Conservation (phyloP, 1,284 basidiomycete genomes). For the Vanrija sp. region DNA sequence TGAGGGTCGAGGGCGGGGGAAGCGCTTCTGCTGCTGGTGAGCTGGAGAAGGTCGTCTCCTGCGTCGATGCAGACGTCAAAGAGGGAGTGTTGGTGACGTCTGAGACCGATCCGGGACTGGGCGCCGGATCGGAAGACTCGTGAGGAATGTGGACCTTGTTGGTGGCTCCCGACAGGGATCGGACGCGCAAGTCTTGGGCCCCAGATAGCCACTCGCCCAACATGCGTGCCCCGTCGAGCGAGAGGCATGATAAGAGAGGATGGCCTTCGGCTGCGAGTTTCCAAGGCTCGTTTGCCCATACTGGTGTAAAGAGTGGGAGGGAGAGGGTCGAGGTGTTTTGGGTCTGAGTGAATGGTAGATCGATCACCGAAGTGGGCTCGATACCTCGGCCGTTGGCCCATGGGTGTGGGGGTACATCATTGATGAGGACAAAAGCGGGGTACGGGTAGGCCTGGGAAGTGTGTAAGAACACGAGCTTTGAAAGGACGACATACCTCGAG, state of each 20-base stretch:
- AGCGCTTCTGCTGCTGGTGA: constrained; percentile 3
- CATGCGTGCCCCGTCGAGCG: constrained; percentile 24
- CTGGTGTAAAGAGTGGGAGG: constrained; percentile 19
- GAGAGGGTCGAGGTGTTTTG: not conserved
- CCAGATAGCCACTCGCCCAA: constrained; percentile 38
- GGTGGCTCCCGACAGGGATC: not conserved
- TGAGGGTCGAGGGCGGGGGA: constrained; percentile 24
- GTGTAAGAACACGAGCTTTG: not conserved
- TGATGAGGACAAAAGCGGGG: constrained; percentile 37
- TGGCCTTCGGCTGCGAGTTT: constrained; percentile 19
- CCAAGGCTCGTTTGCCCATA: constrained; percentile 38
- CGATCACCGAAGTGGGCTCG: not conserved
- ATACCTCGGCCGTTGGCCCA: no score
- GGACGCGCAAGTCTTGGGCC: not conserved
- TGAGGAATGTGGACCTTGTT: no score
- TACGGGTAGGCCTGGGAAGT: constrained; percentile 34
- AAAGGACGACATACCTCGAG: constrained; percentile 27
- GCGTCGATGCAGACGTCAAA: not conserved
- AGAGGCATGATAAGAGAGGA: constrained; percentile 29
- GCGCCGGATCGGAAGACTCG: no score
- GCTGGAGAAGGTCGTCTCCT: not conserved
- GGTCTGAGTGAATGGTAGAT: not conserved
- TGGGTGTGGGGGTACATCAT: constrained; percentile 23
- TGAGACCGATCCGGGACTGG: no score
- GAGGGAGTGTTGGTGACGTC: no score